phyloP scores from a whole-genome alignment of 805 yeast species.

The Zygotorulaspora florentina region DNA sequence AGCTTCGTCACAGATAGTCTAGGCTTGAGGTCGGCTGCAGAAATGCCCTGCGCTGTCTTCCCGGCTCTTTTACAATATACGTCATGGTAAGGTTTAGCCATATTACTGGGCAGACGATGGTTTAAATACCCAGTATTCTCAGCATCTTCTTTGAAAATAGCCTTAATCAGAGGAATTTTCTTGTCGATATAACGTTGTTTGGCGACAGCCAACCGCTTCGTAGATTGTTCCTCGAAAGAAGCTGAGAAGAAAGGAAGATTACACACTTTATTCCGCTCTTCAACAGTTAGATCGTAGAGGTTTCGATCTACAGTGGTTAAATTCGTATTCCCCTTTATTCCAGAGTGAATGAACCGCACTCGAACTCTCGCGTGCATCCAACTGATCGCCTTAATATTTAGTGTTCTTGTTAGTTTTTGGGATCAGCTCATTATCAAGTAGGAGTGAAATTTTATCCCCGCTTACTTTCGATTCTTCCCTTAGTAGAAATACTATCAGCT shows the following conservation, averaged over 20 bases:
- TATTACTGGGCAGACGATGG: constrained; percentile 15
- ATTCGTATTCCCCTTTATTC: too few relatives aligned
- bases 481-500: too few relatives aligned
- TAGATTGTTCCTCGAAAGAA: background rate
- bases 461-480: too few relatives aligned
- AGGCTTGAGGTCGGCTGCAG: constrained; percentile 6
- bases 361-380: too few relatives aligned
- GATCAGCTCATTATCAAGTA: too few relatives aligned
- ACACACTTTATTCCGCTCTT: constrained; percentile 13
- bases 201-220: constrained; percentile 5
- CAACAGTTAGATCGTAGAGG: background rate
- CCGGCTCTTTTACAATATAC: background rate
- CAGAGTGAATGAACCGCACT: too few relatives aligned
- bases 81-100: constrained; percentile 20
- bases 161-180: constrained; percentile 18
- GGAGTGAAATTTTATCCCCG: too few relatives aligned
- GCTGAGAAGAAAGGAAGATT: constrained; percentile 14
- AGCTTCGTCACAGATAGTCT: constrained; percentile 51
- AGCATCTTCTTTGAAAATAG: constrained; percentile 20
- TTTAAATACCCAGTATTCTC: constrained; percentile 14
- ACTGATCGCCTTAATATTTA: too few relatives aligned
- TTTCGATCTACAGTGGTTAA: background rate
- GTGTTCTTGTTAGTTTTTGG: too few relatives aligned
- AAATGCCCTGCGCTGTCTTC: constrained; percentile 7
- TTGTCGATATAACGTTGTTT: constrained; percentile 16